These are phyloP conservation scores for Corchorus capsularis DNA, from an alignment of 345 rosid species.

Conservation along the genomic window DNA sequence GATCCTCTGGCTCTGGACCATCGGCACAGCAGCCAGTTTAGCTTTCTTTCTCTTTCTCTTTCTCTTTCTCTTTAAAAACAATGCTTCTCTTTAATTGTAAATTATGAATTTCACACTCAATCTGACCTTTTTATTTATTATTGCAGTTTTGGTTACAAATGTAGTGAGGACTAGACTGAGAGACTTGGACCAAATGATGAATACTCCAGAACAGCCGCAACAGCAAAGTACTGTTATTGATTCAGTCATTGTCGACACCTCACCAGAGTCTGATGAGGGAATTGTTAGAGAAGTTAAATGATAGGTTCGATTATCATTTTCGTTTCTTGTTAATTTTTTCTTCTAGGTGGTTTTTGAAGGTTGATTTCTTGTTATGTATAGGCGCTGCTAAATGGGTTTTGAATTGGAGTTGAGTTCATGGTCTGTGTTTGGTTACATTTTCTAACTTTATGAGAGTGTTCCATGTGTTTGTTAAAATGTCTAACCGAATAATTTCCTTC, in stretches of 20 bases:
- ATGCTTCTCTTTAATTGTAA: not conserved
- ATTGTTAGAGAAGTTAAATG: slow-evolving; percentile 32
- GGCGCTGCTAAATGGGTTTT: not conserved
- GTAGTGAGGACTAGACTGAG: slow-evolving; percentile 69
- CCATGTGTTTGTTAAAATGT: slow-evolving; percentile 21
- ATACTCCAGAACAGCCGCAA: slow-evolving; percentile 37
- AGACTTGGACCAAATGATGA: slow-evolving; percentile 59
- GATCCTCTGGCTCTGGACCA: slow-evolving; percentile 85
- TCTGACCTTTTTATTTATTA: not conserved
- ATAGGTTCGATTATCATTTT: slow-evolving; percentile 18
- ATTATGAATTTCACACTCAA: too few species aligned
- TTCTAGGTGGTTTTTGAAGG: not conserved
- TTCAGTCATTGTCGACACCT: slow-evolving; percentile 25
- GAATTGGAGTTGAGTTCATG: not conserved
- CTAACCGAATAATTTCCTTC: not conserved
- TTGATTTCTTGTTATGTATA: not conserved
- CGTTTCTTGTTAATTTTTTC: not conserved
- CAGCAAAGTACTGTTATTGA: slow-evolving; percentile 24
- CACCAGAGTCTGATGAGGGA: slow-evolving; percentile 39
- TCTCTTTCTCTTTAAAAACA: not conserved
- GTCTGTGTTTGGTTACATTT: not conserved
- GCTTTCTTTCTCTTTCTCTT: not conserved
- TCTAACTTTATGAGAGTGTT: not conserved
- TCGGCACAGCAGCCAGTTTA: slow-evolving; percentile 78
- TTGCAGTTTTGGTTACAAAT: slow-evolving; percentile 67